Percentiles rank a stretch among this genome's conserved stretches.
Conservation (phyloP, 1,284 basidiomycete genomes). For the Flammula alnicola region DNA sequence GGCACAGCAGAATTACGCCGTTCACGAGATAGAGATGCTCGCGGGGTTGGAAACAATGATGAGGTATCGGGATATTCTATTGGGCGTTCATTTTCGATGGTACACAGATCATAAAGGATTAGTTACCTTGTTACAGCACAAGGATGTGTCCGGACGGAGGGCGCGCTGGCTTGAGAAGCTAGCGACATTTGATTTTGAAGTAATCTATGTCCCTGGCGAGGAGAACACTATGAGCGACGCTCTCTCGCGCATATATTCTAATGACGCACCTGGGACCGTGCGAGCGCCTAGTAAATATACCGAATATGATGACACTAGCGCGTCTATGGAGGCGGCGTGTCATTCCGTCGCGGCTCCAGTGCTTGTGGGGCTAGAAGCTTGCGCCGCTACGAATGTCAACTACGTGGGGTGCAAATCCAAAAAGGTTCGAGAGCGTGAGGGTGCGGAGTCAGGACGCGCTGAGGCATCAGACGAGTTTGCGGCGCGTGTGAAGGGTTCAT, state of each 20-base stretch:
- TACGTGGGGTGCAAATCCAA: background rate
- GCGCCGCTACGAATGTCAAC: background rate
- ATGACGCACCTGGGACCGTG: conserved; percentile 5
- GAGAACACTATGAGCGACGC: conserved; percentile 2
- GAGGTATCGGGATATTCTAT: conserved; percentile 27
- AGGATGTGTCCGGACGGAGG: conserved; percentile 42
- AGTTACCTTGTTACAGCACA: conserved; percentile 33
- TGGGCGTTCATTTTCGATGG: conserved; percentile 35
- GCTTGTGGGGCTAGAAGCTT: background rate
- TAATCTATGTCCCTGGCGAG: conserved; percentile 1
- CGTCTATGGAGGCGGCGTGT: background rate
- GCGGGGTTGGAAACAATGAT: conserved; percentile 14
- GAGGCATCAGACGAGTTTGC: conserved; percentile 19
- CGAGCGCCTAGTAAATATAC: conserved; percentile 5
- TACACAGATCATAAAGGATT: conserved; percentile 42
- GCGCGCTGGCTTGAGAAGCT: conserved; percentile 39
- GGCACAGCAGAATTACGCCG: conserved; percentile 12
- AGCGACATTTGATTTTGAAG: conserved; percentile 4
- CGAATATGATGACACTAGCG: conserved; percentile 2
- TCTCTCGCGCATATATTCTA: conserved; percentile 4
- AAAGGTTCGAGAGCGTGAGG: too few species aligned
- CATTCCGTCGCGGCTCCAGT: too few species aligned
- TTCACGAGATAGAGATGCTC: conserved; percentile 11
- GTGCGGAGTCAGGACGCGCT: conserved; percentile 14
- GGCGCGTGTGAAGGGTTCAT: background rate